phyloP scores from a whole-genome alignment of 306 rosid species.

The Pachyrhizus erosus region DNA sequence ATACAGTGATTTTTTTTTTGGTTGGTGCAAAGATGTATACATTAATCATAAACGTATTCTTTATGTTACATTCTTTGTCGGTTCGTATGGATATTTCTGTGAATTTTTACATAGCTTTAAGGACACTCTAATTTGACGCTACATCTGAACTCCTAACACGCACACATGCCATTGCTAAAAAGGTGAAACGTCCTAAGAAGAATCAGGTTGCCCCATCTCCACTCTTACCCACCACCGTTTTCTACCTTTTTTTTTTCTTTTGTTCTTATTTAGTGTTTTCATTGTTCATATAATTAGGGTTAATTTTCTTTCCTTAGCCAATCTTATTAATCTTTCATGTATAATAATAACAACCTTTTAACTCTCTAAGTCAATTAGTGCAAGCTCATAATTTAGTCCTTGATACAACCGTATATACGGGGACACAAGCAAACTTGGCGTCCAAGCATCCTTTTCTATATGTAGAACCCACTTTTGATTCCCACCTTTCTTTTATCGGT shows the following conservation, averaged over 20 bases:
- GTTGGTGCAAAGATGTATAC: constrained; percentile 27
- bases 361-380: not conserved
- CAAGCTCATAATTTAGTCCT: constrained; percentile 30
- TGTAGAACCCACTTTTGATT: constrained; percentile 50
- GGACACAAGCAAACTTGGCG: constrained; percentile 62
- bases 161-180: constrained; percentile 41
- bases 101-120: constrained; percentile 59
- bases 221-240: constrained; percentile 65
- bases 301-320: constrained; percentile 21
- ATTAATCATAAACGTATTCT: constrained; percentile 17
- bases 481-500: constrained; percentile 42
- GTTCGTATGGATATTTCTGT: constrained; percentile 57
- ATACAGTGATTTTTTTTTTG: constrained; percentile 38
- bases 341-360: constrained; percentile 1
- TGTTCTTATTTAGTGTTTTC: not conserved
- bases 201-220: constrained; percentile 78
- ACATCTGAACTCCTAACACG: constrained; percentile 61
- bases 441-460: constrained; percentile 63
- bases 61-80: constrained; percentile 47
- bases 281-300: not conserved
- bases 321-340: constrained; percentile 15
- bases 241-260: not conserved
- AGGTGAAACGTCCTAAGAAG: constrained; percentile 75
- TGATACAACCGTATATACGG: constrained; percentile 55
- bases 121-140: constrained; percentile 75